phyloP scores from a whole-genome alignment of 257 asterid species.

The Solanum habrochaites region DNA sequence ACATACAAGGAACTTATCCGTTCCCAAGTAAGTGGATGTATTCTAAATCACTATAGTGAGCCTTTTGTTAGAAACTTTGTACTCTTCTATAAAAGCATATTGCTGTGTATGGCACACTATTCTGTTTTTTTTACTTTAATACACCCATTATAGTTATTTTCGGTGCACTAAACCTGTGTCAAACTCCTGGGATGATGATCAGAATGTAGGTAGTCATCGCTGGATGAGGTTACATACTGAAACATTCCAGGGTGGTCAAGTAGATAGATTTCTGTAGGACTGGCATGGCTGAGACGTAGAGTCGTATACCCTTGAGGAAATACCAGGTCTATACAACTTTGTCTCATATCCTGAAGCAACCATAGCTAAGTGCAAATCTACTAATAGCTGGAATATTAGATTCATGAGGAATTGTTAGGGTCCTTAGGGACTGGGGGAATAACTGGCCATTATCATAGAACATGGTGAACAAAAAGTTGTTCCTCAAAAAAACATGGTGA shows the following conservation, averaged over 20 bases:
- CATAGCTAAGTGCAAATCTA: background rate
- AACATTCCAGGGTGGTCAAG: background rate
- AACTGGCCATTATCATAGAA: background rate
- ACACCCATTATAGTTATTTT: background rate
- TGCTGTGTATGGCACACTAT: background rate
- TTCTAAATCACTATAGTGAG: background rate
- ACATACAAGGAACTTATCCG: slow-evolving; percentile 94
- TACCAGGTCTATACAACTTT: background rate
- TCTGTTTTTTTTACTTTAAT: background rate
- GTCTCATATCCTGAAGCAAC: background rate
- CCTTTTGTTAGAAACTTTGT: background rate
- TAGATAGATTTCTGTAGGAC: background rate
- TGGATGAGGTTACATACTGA: background rate
- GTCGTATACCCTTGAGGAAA: background rate
- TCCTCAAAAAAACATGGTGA: background rate
- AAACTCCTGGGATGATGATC: background rate
- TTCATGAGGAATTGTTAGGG: background rate
- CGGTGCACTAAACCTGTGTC: background rate
- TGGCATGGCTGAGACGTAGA: background rate
- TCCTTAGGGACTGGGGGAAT: background rate
- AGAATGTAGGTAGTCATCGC: background rate
- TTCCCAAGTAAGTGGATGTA: slow-evolving; percentile 61
- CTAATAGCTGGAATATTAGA: background rate
- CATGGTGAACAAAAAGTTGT: background rate
- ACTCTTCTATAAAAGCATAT: background rate